Evolutionary conservation across 352 stramenopile species (phyloP), one percentile per base, ranked within the genome.

Genomic region (Globisporangium paroecandrum): DNA sequence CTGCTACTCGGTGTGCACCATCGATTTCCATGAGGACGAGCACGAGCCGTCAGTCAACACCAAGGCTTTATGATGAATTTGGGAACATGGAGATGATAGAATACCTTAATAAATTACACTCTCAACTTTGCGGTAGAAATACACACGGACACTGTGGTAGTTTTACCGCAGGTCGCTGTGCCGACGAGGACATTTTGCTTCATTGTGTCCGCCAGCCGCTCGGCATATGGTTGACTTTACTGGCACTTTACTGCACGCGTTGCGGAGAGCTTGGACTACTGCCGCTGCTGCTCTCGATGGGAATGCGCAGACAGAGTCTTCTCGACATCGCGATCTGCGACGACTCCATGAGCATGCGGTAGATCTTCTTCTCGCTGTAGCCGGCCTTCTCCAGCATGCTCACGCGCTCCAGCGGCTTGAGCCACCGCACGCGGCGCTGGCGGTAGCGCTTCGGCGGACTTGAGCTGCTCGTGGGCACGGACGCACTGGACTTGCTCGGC

Each of bases 311-410:
- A 60, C 69, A 68, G 8, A 78, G 63, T 18, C 77, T 69, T 34
- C 79, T 58, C 6, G 77, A 87, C 79, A 83, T 83, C 41, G 75
- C 76, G n/a, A 88, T 88, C 51, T 75, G 70, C n/a, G 77, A 79
- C 24, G 64, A 78, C 65, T 88, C 79, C 72, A 82, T 83, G 68
- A 89, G 73, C 78, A 81, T 83, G n/a, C 76, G 77, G 43, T 76
- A 81, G 64, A 89, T 89, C 22, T 70, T 68, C 55, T 75, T 69
- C 57, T 89, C 80, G 22, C 80, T 89, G 24, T 81, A 68, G 10
- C 63, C 65, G 22, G 67, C 71, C 22, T 66, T 41, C 24, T 78
- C 69, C 41, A 78, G 64, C 27, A 71, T 76, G 27, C 54, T 74
- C 38, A 63, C 65, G 58, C 65, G 71, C 59, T 81, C 75, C 13